phyloP scores from a whole-genome alignment of 805 yeast genomes.

The Suhomyces pyralidae region DNA sequence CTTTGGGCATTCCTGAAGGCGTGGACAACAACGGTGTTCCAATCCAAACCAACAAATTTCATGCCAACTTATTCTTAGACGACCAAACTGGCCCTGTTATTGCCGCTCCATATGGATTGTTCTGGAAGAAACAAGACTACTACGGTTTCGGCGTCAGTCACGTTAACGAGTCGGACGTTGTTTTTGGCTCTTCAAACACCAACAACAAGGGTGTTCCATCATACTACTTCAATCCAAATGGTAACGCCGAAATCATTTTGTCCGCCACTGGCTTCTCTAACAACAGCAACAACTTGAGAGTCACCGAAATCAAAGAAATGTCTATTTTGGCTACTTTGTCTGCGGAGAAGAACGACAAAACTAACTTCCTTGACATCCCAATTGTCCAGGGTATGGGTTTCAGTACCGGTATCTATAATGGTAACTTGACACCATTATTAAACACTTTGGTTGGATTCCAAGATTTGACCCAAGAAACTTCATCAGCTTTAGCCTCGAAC shows the following conservation, averaged over 20 bases:
- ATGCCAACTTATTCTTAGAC: slow-evolving; percentile 59
- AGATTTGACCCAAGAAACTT: slow-evolving; percentile 33
- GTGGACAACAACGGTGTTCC: slow-evolving; percentile 43
- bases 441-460: slow-evolving; percentile 46
- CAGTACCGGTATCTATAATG: slow-evolving; percentile 50
- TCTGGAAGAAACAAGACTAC: slow-evolving; percentile 46
- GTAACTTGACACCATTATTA: slow-evolving; percentile 50
- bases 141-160: slow-evolving; percentile 66
- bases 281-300: slow-evolving; percentile 34
- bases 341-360: slow-evolving; percentile 19
- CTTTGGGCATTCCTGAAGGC: slow-evolving; percentile 45
- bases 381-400: slow-evolving; percentile 63
- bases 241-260: slow-evolving; percentile 52
- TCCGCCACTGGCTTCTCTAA: slow-evolving; percentile 50
- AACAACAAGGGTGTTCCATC: slow-evolving; percentile 37
- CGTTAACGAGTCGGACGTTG: slow-evolving; percentile 42
- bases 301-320: slow-evolving; percentile 48
- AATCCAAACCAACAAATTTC: slow-evolving; percentile 74
- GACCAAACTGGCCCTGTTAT: slow-evolving; percentile 53
- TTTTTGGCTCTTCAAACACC: slow-evolving; percentile 47
- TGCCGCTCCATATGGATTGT: slow-evolving; percentile 66
- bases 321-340: slow-evolving; percentile 48
- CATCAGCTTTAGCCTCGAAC: slow-evolving; percentile 24
- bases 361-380: slow-evolving; percentile 45
- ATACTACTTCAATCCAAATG: slow-evolving; percentile 56